Evolutionary conservation across 2,329 filamentous ascomycete genomes (phyloP).

Genomic region (Aspergillus pseudoterreus): DNA sequence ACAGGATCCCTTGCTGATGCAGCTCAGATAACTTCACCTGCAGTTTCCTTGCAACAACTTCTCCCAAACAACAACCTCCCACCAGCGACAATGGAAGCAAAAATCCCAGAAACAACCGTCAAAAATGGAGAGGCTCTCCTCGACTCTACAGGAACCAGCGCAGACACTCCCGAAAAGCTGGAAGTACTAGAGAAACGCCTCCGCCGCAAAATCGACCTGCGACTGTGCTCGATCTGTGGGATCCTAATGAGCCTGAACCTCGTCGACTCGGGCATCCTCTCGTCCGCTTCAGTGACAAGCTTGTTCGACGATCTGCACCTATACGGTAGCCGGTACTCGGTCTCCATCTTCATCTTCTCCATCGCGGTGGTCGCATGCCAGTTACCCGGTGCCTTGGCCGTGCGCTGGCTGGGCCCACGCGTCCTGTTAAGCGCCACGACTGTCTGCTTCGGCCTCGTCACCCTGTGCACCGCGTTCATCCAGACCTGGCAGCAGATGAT

Average conservation of each 20-base stretch:
- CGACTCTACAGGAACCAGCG: too few species aligned
- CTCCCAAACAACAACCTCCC: too few species aligned
- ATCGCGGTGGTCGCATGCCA: constrained; percentile 66
- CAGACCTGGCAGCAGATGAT: constrained; percentile 68
- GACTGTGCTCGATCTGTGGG: constrained; percentile 67
- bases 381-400: constrained; percentile 64
- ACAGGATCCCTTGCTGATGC: too few species aligned
- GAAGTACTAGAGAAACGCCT: constrained; percentile 44
- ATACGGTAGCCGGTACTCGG: constrained; percentile 63
- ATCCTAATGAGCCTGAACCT: constrained; percentile 68
- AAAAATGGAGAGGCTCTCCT: too few species aligned
- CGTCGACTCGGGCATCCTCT: constrained; percentile 67
- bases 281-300: constrained; percentile 64
- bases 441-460: constrained; percentile 60
- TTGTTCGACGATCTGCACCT: constrained; percentile 63
- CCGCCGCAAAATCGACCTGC: constrained; percentile 62
- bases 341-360: constrained; percentile 71
- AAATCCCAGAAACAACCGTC: too few species aligned
- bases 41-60: too few species aligned
- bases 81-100: too few species aligned
- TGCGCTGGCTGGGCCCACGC: constrained; percentile 62
- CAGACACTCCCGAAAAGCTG: constrained; percentile 11
- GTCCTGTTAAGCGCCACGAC: constrained; percentile 61
- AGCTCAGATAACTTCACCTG: too few species aligned
- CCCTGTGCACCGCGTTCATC: constrained; percentile 65